These are phyloP conservation scores for Barnettozyma salicaria DNA, from an alignment of 805 yeast genomes.

Conservation along the genomic window DNA sequence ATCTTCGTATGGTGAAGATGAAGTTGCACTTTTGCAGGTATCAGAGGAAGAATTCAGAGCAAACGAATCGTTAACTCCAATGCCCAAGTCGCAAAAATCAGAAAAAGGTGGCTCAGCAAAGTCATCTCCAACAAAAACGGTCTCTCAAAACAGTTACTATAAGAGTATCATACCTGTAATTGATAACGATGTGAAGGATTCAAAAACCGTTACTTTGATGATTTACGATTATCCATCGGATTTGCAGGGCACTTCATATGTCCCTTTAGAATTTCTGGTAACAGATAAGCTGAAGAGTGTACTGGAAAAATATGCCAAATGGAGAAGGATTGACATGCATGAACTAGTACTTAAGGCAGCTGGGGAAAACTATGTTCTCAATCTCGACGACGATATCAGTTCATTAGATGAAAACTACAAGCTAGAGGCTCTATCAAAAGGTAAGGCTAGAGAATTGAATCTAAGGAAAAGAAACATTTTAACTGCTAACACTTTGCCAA, in stretches of 20 bases:
- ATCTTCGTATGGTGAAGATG: conserved; percentile 72
- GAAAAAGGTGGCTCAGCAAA: conserved; percentile 5
- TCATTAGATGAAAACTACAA: conserved; percentile 36
- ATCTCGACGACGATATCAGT: conserved; percentile 35
- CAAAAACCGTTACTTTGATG: conserved; percentile 27
- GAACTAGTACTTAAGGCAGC: conserved; percentile 32
- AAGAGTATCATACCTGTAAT: conserved; percentile 31
- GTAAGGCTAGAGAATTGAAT: conserved; percentile 33
- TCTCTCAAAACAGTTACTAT: conserved; percentile 30
- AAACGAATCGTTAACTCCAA: conserved; percentile 51
- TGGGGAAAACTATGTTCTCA: conserved; percentile 28
- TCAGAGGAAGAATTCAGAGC: conserved; percentile 35
- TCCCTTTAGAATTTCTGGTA: conserved; percentile 27
- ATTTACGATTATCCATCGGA: conserved; percentile 32
- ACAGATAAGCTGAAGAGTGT: conserved; percentile 34
- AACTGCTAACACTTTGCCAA: conserved; percentile 19
- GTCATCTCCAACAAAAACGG: conserved; percentile 6
- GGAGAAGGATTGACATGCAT: conserved; percentile 31
- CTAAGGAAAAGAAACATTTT: conserved; percentile 27
- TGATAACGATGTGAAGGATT: conserved; percentile 21
- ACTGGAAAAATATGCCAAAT: conserved; percentile 29
- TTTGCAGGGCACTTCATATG: conserved; percentile 23
- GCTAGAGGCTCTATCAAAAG: conserved; percentile 38
- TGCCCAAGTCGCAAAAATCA: conserved; percentile 29
- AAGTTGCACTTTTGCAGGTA: conserved; percentile 69